phyloP scores from a whole-genome alignment of 345 rosid species.

The Eutrema heterophyllum region DNA sequence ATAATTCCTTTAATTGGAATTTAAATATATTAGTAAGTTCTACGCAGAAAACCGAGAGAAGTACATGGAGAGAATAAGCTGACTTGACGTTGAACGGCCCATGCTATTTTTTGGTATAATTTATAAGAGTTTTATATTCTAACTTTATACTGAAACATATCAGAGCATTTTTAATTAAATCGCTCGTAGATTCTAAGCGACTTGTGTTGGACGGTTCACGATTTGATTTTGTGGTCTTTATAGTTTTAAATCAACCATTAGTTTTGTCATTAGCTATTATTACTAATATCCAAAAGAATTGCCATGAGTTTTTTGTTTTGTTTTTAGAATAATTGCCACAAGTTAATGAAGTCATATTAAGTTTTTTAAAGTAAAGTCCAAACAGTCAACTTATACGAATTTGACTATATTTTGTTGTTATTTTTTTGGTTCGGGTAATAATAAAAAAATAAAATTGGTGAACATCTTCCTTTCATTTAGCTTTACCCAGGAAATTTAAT shows the following conservation, averaged over 20 bases:
- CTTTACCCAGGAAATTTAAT: no score
- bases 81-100: conserved; percentile 7
- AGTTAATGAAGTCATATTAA: not conserved
- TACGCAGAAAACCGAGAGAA: conserved; percentile 26
- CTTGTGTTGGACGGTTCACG: not conserved
- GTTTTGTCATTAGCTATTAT: not conserved
- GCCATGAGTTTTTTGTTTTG: not conserved
- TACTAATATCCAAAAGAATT: not conserved
- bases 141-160: conserved; percentile 13
- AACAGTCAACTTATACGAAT: not conserved
- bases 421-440: not conserved
- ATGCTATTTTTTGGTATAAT: conserved; percentile 2
- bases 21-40: not conserved
- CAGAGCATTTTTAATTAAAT: not conserved
- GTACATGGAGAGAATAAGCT: conserved; percentile 8
- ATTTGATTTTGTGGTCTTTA: not conserved
- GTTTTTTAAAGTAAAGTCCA: not conserved
- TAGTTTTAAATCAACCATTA: not conserved
- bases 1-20: not conserved
- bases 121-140: not conserved
- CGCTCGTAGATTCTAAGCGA: conserved; percentile 27
- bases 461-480: no score
- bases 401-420: not conserved
- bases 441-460: not conserved
- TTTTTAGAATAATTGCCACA: not conserved